Evolutionary conservation across 2,329 filamentous ascomycete genomes (phyloP).

Genomic region (Coniochaeta sp.): DNA sequence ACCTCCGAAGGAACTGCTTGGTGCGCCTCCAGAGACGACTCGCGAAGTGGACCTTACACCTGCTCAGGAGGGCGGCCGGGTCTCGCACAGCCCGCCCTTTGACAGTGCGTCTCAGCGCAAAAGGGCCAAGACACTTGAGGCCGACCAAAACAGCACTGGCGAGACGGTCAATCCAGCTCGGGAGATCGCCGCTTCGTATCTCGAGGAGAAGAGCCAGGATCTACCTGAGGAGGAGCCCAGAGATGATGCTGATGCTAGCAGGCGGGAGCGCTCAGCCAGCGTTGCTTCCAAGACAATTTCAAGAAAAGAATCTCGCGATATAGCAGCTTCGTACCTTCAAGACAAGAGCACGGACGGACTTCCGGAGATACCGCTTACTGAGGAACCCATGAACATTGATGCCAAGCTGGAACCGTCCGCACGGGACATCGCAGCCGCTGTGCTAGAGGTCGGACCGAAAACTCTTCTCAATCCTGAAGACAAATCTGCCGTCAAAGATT

Average conservation of each 20-base stretch:
- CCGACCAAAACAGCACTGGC: slow-evolving; percentile 15
- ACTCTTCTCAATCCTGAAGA: not conserved
- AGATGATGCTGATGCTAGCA: not conserved
- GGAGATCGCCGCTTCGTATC: slow-evolving; percentile 13
- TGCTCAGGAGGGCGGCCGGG: slow-evolving; percentile 17
- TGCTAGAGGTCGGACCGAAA: slow-evolving; percentile 7
- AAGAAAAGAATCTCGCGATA: slow-evolving; percentile 9
- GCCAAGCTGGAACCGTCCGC: slow-evolving; percentile 8
- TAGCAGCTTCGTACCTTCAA: slow-evolving; percentile 10
- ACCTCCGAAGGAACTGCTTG: slow-evolving; percentile 5
- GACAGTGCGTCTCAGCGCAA: slow-evolving; percentile 26
- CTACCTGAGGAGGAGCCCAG: not conserved
- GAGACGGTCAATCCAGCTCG: slow-evolving; percentile 16
- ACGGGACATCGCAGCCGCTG: slow-evolving; percentile 15
- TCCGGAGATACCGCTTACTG: not conserved
- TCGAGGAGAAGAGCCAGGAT: not conserved
- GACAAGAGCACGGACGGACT: not conserved
- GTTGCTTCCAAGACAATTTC: not conserved
- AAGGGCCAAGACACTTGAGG: slow-evolving; percentile 21
- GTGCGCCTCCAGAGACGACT: not conserved
- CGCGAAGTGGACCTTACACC: slow-evolving; percentile 21
- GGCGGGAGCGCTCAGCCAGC: not conserved
- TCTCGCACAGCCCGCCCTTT: slow-evolving; percentile 28
- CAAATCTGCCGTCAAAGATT: not conserved
- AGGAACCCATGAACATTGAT: not conserved